Base-by-base conservation (phyloP, 495 filamentous ascomycete genomes). In the Hypomontagnella monticulosa region DNA sequence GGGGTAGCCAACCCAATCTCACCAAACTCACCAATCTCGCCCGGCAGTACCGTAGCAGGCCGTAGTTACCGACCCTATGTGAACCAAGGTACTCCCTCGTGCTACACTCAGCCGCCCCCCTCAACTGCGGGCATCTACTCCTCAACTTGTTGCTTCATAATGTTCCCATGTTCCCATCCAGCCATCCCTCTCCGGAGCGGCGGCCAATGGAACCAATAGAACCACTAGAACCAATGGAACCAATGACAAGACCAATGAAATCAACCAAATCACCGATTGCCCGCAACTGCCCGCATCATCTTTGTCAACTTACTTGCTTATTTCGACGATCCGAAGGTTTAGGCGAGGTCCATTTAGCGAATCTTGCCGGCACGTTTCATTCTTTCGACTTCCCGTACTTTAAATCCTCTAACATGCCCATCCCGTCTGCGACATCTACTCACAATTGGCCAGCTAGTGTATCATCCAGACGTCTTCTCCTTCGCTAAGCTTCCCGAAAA, bases 1-100 rank as follows among this genome's bases (percentile, higher is more conserved):
- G 66, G 66, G 66, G 66, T 69, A 69, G 44, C 66, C 60, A 69
- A 69, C 60, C 65, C 49, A 57, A 69, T 69, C 60, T 69, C 60
- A 55, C 65, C 49, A 57, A 69, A 63, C 60, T 69, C 60, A 55
- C 60, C 60, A 69, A 59, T 63, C 54, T 58, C 19, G 33, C 30
- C 47, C 57, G 53, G 57, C 41, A 67, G 27, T 60, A 63, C 55
- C 60, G 59, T 69, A 48, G 66, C 46, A 68, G 59, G 65, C 59
- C 65, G 65, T 68, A 62, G 48, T 30, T 68, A 68, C 65, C 65
- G 53, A 68, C 65, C 59, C 47, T 53, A 50, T 34, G 8, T 52
- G 11, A 61, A 58, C 59, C 58, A 63, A 68, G 65, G 65, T 59
- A 57, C 51, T 54, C 38, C 48, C 54, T 63, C 65, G 65, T 63